A percentile compares a stretch with the other conserved stretches of the same genome.
Conservation (phyloP, 176 grass and related monocot genomes). For the Zea mays region Zm-B73-REFERENCE-NAM-5.0 NC_050105.1:143127501-143128000, state of each 20-base stretch:
- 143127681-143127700: conserved; percentile 32
- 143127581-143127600: conserved; percentile 43
- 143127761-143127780: not conserved
- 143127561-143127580: conserved; percentile 99
- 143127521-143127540: conserved; percentile 53
- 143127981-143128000: not conserved
- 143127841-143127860: too few relatives aligned
- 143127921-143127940: not conserved
- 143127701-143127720: not conserved
- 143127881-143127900: not conserved
- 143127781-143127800: not conserved
- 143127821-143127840: not conserved
- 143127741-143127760: too few relatives aligned
- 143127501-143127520: not conserved
- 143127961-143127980: not conserved
- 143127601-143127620: conserved; percentile 23
- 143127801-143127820: not conserved
- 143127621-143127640: not conserved
- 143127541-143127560: conserved; percentile 84
- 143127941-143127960: not conserved
- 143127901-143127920: not conserved
- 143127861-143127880: not conserved
- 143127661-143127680: conserved; percentile 38
- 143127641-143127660: not conserved
- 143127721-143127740: not conserved